Base-by-base conservation (phyloP, 345 rosid genomes). In the Sonneratia alba region DNA sequence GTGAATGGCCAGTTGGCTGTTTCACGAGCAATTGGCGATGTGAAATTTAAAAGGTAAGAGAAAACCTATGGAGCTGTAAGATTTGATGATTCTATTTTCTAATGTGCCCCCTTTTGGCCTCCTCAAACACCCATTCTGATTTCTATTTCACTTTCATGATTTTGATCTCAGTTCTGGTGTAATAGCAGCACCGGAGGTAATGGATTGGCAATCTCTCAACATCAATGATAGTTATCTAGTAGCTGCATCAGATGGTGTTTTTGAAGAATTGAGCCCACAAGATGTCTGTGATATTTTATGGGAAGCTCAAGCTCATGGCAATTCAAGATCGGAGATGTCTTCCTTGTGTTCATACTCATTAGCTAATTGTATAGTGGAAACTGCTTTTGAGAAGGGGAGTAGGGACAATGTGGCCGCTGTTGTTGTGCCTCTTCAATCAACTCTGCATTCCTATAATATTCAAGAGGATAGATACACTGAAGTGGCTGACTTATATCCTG, bases 201-300 rank as follows among this genome's bases (percentile, higher is more conserved):
- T 82, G 71, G 92, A 88, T 75, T 93, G 98, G 96, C 88, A 82
- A 72, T 83, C 86, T 77, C 76, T 93, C 43, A 69, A 82, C 71
- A 77, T 79, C 65, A 93, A 88, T 73, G 93, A 93, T 81, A 89
- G 90, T 74, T 93, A 87, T 81, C 79, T 93, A 80, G 92, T 93
- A 69, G 96, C 84, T 79, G 96, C 96, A 75, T 85, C 98, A n/a
- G 98, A 93, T 87, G 98, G 98, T 64, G 74, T 93, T 76, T 91
- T 93, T 81, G 98, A 91, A 80, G 88, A 85, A 77, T 71, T 88
- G 83, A 81, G 86, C 76, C 76, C 85, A 76, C 92, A 89, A 75
- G 93, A 89, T 42, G 96, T 87, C 62, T 91, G 98, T 71, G 94
- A 93, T 84, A 69, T 87, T 79, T 74, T 93, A 38, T 82, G 88